Evolutionary conservation across 192 early-diverging fungal genomes (phyloP).

Genomic region (Entophlyctis luteolus): DNA sequence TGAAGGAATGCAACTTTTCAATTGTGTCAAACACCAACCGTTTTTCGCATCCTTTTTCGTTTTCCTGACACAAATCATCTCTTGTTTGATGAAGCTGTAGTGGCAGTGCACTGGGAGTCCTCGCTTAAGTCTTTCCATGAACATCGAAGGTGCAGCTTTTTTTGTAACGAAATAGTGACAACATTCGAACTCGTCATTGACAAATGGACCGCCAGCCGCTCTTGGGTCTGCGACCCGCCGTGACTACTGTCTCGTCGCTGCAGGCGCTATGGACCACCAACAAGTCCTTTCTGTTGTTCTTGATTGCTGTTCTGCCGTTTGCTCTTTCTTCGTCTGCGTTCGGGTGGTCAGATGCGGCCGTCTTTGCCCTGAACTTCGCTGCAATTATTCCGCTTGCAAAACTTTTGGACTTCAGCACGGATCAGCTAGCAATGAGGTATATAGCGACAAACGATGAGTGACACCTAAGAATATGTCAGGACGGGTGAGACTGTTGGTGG

Average conservation of each 20-base stretch:
- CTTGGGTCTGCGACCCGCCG: neutral
- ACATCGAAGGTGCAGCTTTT: too few relatives aligned
- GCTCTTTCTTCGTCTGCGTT: constrained; percentile 64
- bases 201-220: neutral
- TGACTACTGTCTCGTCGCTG: constrained; percentile 22
- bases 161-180: neutral
- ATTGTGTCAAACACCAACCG: too few relatives aligned
- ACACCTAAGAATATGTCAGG: neutral
- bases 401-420: constrained; percentile 82
- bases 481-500: constrained; percentile 61
- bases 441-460: neutral
- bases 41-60: too few relatives aligned
- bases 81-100: too few relatives aligned
- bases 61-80: too few relatives aligned
- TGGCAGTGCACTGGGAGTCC: too few relatives aligned
- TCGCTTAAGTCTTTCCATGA: too few relatives aligned
- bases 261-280: constrained; percentile 11
- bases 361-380: constrained; percentile 81
- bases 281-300: constrained; percentile 48
- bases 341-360: constrained; percentile 60
- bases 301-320: constrained; percentile 74
- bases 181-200: neutral
- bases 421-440: constrained; percentile 50
- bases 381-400: constrained; percentile 87
- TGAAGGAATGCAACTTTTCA: too few relatives aligned